Evolutionary conservation across 1,284 basidiomycete species (phyloP).

Genomic region (Puccinia hordei): DNA sequence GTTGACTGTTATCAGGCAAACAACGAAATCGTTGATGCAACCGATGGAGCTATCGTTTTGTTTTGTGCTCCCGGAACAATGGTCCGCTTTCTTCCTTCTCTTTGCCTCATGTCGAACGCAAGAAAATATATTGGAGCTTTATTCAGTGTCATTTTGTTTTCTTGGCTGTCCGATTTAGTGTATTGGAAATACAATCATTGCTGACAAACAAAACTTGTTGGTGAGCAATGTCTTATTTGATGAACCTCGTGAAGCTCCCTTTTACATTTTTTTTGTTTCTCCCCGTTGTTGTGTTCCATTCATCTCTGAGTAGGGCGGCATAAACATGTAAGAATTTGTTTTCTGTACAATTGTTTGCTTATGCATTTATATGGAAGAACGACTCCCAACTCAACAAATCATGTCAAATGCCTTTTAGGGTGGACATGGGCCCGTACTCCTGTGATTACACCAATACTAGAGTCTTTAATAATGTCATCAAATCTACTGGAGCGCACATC

Average conservation of each 20-base stretch:
- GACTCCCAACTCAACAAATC: background rate
- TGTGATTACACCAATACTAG: slow-evolving; percentile 43
- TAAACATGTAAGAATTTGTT: slow-evolving; percentile 43
- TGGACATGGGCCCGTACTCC: slow-evolving; percentile 40
- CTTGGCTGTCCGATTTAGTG: background rate
- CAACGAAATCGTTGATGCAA: slow-evolving; percentile 51
- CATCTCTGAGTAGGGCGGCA: slow-evolving; percentile 35
- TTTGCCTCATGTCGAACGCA: too few relatives aligned
- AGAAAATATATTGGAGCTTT: too few relatives aligned
- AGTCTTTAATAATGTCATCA: slow-evolving; percentile 48
- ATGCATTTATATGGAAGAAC: background rate
- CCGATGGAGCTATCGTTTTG: slow-evolving; percentile 49
- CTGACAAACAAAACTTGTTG: slow-evolving; percentile 41
- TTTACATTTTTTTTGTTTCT: background rate
- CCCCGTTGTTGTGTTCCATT: background rate
- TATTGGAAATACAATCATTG: slow-evolving; percentile 50
- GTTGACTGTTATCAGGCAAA: slow-evolving; percentile 37
- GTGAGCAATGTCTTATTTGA: slow-evolving; percentile 24
- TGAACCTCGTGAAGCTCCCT: background rate
- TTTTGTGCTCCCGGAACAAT: slow-evolving; percentile 50
- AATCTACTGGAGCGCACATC: slow-evolving; percentile 42
- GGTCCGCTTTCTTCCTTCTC: slow-evolving; percentile 12
- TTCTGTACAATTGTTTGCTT: background rate
- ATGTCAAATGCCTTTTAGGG: slow-evolving; percentile 13
- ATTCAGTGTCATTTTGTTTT: background rate